Evolutionary conservation across 139 green algal genomes (phyloP).

Genomic region (Trebouxia sp.): DNA sequence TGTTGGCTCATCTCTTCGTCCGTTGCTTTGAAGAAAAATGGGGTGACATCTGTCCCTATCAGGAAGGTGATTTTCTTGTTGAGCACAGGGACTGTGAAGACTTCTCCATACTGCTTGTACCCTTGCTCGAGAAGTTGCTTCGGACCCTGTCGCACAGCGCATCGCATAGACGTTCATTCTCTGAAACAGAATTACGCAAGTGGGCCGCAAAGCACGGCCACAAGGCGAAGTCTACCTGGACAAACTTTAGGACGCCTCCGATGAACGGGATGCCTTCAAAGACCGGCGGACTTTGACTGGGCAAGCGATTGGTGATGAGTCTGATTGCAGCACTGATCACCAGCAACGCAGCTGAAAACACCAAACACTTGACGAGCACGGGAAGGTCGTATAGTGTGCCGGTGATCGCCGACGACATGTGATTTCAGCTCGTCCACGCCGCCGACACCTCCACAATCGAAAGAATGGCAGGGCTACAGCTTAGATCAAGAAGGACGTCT

Average conservation of each 20-base stretch:
- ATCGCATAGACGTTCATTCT: no score
- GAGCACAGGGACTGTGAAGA: constrained; percentile 96
- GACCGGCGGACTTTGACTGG: constrained; percentile 69
- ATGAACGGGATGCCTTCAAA: constrained; percentile 88
- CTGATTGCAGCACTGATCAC: constrained; percentile 46
- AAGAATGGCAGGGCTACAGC: no score
- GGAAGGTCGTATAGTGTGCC: neutral
- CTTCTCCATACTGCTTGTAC: constrained; percentile 86
- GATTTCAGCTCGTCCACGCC: neutral
- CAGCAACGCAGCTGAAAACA: constrained; percentile 34
- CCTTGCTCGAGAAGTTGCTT: constrained; percentile 80
- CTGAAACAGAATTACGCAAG: no score
- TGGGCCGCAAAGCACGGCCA: neutral
- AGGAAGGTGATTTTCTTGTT: constrained; percentile 97
- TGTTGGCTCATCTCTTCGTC: constrained; percentile 92
- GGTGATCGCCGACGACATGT: constrained; percentile 8
- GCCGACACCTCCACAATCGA: no score
- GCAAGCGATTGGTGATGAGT: constrained; percentile 41
- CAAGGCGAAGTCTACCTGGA: no score
- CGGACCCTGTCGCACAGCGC: constrained; percentile 68
- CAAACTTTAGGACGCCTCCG: constrained; percentile 94
- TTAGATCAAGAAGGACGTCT: no score
- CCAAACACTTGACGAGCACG: neutral
- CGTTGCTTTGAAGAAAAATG: constrained; percentile 96
- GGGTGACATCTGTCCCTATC: constrained; percentile 83